Evolutionary conservation across 192 early-diverging fungal species (phyloP).

Genomic region (Backusella luteola): DNA sequence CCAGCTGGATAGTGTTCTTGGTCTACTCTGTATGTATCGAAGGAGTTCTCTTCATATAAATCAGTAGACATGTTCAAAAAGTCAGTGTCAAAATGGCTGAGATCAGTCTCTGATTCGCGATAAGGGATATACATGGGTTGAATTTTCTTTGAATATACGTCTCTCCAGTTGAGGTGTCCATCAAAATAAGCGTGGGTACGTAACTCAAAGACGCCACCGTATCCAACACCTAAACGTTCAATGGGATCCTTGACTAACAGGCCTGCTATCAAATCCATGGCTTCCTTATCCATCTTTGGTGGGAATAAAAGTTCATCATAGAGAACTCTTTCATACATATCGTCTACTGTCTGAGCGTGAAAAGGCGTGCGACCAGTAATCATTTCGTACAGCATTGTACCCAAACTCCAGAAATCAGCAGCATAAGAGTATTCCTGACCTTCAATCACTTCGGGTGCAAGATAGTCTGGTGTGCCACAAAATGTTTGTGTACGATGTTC

Average conservation of each 20-base stretch:
- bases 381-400: slow-evolving; percentile 93
- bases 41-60: neutral
- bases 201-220: slow-evolving; percentile 59
- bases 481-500: slow-evolving; percentile 58
- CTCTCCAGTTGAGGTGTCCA: slow-evolving; percentile 66
- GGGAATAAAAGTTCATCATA: slow-evolving; percentile 55
- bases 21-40: neutral
- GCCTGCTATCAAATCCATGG: slow-evolving; percentile 45
- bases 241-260: slow-evolving; percentile 56
- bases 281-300: slow-evolving; percentile 38
- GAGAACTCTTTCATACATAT: slow-evolving; percentile 59
- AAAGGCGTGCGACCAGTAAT: slow-evolving; percentile 70
- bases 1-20: neutral
- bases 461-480: slow-evolving; percentile 81
- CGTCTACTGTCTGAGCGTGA: slow-evolving; percentile 54
- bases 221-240: slow-evolving; percentile 62
- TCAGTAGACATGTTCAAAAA: slow-evolving; percentile 47
- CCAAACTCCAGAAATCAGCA: slow-evolving; percentile 93
- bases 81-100: slow-evolving; percentile 55
- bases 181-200: slow-evolving; percentile 75
- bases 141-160: slow-evolving; percentile 56
- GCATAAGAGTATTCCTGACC: slow-evolving; percentile 62
- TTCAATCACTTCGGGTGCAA: slow-evolving; percentile 82
- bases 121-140: slow-evolving; percentile 68
- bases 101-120: slow-evolving; percentile 50